These are phyloP conservation scores for Myriosclerotinia scirpicola DNA, from an alignment of 2,329 filamentous ascomycete genomes.

Conservation along the genomic window DNA sequence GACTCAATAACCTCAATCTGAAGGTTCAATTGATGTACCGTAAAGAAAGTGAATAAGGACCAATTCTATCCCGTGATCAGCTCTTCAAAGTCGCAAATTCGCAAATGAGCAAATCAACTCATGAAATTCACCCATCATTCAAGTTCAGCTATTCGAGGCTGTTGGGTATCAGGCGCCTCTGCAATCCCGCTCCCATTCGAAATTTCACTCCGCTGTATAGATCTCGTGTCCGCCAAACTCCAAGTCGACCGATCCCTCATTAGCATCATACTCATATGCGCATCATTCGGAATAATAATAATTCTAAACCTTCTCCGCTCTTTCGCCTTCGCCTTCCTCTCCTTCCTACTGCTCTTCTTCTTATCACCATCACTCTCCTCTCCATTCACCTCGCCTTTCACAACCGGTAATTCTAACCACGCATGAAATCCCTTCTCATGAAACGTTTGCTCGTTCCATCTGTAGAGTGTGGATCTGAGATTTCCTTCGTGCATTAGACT, in stretches of 20 bases:
- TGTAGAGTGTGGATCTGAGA: conserved; percentile 27
- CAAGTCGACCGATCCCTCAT: neutral
- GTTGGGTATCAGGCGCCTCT: conserved; percentile 6
- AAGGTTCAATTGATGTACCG: neutral
- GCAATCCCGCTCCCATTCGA: neutral
- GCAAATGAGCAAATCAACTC: neutral
- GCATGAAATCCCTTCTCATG: conserved; percentile 30
- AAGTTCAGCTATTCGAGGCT: neutral
- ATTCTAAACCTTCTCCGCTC: conserved; percentile 27
- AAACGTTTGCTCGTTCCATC: conserved; percentile 32
- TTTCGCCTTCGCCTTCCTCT: conserved; percentile 21
- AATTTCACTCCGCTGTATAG: neutral
- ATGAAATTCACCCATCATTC: neutral
- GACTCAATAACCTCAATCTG: neutral
- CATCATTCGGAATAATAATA: conserved; percentile 23
- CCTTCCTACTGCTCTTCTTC: neutral
- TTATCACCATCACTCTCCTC: conserved; percentile 5
- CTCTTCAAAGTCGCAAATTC: neutral
- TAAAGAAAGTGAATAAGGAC: neutral
- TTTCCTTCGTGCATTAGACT: conserved; percentile 30
- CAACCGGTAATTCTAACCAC: conserved; percentile 34
- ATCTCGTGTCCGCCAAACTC: neutral
- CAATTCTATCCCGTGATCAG: neutral
- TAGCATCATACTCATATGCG: neutral
- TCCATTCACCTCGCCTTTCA: conserved; percentile 24